Evolutionary conservation across 2,329 filamentous ascomycete species (phyloP).

Genomic region (Diaporthe aspalathi): DNA sequence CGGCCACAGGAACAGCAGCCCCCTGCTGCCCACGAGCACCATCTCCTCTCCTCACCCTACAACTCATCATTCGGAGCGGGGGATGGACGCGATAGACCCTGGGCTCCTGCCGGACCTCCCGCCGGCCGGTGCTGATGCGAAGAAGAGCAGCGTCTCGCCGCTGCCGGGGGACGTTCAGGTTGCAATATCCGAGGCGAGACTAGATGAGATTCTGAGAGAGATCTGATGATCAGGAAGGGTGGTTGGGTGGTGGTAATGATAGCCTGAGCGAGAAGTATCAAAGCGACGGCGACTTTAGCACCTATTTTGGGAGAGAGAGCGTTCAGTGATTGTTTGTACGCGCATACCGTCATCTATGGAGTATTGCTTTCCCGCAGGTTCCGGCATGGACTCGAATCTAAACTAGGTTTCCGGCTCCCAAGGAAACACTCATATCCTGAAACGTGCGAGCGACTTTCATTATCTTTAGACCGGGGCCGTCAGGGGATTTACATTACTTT

Average conservation of each 20-base stretch:
- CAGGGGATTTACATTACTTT: background rate
- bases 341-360: no score
- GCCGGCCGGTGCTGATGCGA: background rate
- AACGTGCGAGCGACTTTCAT: background rate
- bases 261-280: background rate
- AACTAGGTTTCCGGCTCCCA: background rate
- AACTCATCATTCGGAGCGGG: slow-evolving; percentile 25
- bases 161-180: slow-evolving; percentile 34
- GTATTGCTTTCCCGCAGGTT: background rate
- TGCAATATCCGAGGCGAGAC: slow-evolving; percentile 36
- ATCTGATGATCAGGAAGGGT: background rate
- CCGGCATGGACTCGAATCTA: background rate
- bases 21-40: background rate
- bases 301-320: background rate
- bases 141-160: slow-evolving; percentile 24
- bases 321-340: background rate
- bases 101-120: slow-evolving; percentile 32
- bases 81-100: slow-evolving; percentile 38
- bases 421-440: background rate
- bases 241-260: background rate
- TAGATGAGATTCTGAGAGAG: slow-evolving; percentile 35
- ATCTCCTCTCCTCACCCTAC: background rate
- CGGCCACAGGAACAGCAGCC: slow-evolving; percentile 4
- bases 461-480: background rate
- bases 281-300: background rate